Evolutionary conservation across 805 yeast genomes (phyloP), one percentile per base, ranked within the genome.

Genomic region (Vanderwaltozyma polyspora): DNA sequence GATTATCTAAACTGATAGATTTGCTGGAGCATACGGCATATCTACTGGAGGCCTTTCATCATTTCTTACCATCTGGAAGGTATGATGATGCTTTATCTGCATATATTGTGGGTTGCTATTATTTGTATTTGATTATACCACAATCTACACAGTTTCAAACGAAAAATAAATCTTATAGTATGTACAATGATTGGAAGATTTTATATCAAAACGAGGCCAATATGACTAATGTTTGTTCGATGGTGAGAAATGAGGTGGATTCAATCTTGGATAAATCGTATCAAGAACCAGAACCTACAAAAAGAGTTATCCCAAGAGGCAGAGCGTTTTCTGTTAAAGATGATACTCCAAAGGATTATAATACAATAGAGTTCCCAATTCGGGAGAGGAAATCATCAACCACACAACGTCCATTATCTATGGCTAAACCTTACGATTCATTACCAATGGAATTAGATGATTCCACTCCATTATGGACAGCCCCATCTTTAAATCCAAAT

Each of bases 81-180:
- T 36, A 43, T 6, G 47, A 51, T 13, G 55, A 54, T 37, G 55
- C 59, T 10, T 40, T 64, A 26, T 48, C 48, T 24, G 52, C 56
- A 15, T 63, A 49, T 35, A 57, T 62, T 7, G 49, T 61, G 6
- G 67, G 67, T 2, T 49, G 62, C 29, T 57, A 56, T 38, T 59
- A 60, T 34, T 36, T 64, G 3, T 61, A 50, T 40, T 43, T 60
- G 18, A 55, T 62, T 8, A 57, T 64, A 11, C 68, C 68, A 10
- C 52, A 43, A 25, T 62, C 66, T 4, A 57, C 58, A 21, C 67
- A 63, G 39, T 64, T 62, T 35, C 64, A 60, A 36, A 48, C 63
- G 19, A 59, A 57, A 41, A 63, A 63, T 40, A 63, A 59, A 39
- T 59, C 61, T 36, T 59, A 55, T 34, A 56, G 57, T 18, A 46